Conservation (phyloP, 805 yeast species). For the Candida nitratophila region DNA sequence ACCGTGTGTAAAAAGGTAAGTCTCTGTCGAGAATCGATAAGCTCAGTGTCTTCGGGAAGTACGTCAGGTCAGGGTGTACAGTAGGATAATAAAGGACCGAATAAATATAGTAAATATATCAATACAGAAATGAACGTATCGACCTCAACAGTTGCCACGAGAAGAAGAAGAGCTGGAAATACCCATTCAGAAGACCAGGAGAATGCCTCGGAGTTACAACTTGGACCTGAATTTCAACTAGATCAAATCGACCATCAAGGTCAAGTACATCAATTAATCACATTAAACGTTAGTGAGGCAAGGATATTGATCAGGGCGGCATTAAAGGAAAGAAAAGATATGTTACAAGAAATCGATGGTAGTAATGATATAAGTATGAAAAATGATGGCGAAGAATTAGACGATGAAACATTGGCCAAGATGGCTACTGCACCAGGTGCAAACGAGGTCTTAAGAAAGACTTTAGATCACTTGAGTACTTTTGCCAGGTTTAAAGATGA, state of each 20-base stretch:
- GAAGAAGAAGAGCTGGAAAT: constrained; percentile 62
- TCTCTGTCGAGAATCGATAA: no score
- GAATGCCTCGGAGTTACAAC: constrained; percentile 77
- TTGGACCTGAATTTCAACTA: constrained; percentile 90
- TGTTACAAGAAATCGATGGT: constrained; percentile 33
- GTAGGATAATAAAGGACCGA: no score
- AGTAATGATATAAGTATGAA: background rate
- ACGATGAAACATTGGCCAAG: constrained; percentile 42
- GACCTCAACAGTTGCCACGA: constrained; percentile 79
- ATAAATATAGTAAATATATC: no score
- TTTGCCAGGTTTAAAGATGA: constrained; percentile 90
- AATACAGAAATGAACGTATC: constrained; percentile 65
- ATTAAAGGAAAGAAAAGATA: constrained; percentile 60
- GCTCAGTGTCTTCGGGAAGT: no score
- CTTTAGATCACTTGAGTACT: constrained; percentile 76
- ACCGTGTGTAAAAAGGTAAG: no score
- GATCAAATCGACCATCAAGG: constrained; percentile 80
- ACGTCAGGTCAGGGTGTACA: no score
- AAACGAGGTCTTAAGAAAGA: constrained; percentile 84
- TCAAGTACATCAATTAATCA: constrained; percentile 64
- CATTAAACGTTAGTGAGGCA: constrained; percentile 86
- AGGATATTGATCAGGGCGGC: constrained; percentile 87
- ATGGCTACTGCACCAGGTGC: constrained; percentile 64
- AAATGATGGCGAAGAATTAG: constrained; percentile 25
- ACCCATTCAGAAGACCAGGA: constrained; percentile 78